phyloP scores from a whole-genome alignment of 176 grass and related monocot species.

The Triticum monococcum region DNA sequence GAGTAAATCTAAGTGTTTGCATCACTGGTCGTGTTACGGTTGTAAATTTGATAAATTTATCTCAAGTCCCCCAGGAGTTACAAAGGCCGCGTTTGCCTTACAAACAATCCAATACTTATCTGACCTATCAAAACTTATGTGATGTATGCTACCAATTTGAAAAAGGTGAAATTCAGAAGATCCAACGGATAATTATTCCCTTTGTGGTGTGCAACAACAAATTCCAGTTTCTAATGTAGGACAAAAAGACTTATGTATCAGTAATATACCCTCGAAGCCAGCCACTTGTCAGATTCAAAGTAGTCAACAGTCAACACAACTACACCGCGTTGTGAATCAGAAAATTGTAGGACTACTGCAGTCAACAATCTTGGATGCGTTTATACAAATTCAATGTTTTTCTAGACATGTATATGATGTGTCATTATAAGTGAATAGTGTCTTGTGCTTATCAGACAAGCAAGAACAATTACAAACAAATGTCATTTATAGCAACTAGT shows the following conservation, averaged over 20 bases:
- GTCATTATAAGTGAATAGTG: background rate
- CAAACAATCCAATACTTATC: background rate
- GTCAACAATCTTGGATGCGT: background rate
- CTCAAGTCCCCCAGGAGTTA: background rate
- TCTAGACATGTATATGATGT: background rate
- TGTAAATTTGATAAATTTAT: background rate
- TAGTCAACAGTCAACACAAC: background rate
- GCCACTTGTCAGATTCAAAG: background rate
- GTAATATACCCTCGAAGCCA: background rate
- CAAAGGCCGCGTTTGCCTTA: background rate
- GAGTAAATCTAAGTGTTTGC: background rate
- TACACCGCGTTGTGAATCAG: background rate
- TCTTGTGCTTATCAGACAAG: slow-evolving; percentile 68
- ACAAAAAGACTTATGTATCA: background rate
- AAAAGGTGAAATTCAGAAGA: background rate
- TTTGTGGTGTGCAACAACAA: background rate
- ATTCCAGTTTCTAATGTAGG: background rate
- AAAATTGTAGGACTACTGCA: background rate
- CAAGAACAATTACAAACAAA: slow-evolving; percentile 53
- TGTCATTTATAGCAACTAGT: background rate
- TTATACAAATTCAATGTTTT: background rate
- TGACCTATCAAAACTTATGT: background rate
- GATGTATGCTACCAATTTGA: background rate
- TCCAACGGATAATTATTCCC: background rate
- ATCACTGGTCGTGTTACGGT: background rate